Evolutionary conservation across 2,329 filamentous ascomycete genomes (phyloP).

Genomic region (Verticillium dahliae): DNA sequence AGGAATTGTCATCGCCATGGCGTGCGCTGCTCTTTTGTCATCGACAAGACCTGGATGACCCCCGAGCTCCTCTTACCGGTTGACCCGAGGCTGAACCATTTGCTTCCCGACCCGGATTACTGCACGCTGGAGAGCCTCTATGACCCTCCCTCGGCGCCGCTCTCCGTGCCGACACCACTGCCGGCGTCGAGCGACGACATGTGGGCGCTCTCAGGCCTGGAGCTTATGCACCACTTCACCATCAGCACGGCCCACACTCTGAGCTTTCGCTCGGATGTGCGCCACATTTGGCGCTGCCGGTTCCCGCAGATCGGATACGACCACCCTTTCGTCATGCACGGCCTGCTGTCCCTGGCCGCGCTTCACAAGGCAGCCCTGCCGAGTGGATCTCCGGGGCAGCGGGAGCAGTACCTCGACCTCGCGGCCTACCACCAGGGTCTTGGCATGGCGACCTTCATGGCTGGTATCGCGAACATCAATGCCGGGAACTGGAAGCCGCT

Average conservation of each 20-base stretch:
- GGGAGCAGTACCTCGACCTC: constrained; percentile 18
- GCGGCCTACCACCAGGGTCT: constrained; percentile 21
- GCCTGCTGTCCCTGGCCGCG: constrained; percentile 19
- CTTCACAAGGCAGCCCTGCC: constrained; percentile 20
- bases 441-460: constrained; percentile 21
- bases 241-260: constrained; percentile 16
- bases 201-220: constrained; percentile 6
- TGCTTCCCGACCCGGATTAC: background rate
- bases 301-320: constrained; percentile 19
- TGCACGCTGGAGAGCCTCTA: background rate
- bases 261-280: constrained; percentile 13
- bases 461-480: constrained; percentile 11
- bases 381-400: constrained; percentile 8
- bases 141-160: background rate
- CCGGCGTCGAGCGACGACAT: background rate
- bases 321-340: constrained; percentile 19
- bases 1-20: constrained; percentile 22
- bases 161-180: background rate
- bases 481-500: constrained; percentile 19
- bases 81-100: background rate
- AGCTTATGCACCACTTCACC: constrained; percentile 22
- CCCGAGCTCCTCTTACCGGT: background rate
- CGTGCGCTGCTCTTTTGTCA: constrained; percentile 31
- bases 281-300: constrained; percentile 18
- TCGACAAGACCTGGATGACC: constrained; percentile 10